Base-by-base conservation (phyloP, 805 yeast species). In the Starmerella apis region DNA sequence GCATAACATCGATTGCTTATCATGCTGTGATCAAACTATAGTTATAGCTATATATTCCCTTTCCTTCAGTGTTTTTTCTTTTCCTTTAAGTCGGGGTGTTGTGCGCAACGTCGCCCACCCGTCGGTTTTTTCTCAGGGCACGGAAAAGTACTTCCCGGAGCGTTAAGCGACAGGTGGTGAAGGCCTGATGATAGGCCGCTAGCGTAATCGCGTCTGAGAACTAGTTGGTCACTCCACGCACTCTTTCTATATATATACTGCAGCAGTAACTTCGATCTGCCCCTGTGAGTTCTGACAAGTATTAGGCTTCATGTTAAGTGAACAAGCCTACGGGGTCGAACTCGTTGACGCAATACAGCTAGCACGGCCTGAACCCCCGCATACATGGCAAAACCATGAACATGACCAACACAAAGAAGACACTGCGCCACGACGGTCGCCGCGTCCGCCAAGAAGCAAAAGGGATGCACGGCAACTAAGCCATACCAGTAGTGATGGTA, bases 401-500 rank as follows among this genome's bases (percentile, higher is more conserved):
- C 37, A 2, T 8, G 37, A 33, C 7, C 30, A 27, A 8, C 37
- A 11, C 11, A 4, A 8, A 18, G 11, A 16, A 14, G 37, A 33
- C 20, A 8, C 37, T 13, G 37, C 20, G 10, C 9, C 37, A 13
- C 37, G 37, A 13, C 37, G 11, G 23, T 18, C 37, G 37, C 37
- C 37, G 16, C 23, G 37, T 11, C 30, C 30, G 10, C 10, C 30
- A 27, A 27, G 30, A 33, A 33, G 23, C 7, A 20, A 14, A 18
- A 22, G 22, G 32, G 36, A 14, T 18, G 3, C 14, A 11, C 19
- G 31, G 8, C 31, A 11, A 22, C 31, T 38, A 3, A 6, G n/a
- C 16, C 38, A 49, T n/a, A 27, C 16, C 4, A 51, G 55, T 23
- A 44, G 20, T 2, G 55, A 51, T 20, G 37, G 38, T 14, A 37